Percentiles rank a stretch among this genome's conserved stretches.
Evolutionary conservation across 2,329 filamentous ascomycete genomes (phyloP).

Genomic region (Colletotrichum shisoi): DNA sequence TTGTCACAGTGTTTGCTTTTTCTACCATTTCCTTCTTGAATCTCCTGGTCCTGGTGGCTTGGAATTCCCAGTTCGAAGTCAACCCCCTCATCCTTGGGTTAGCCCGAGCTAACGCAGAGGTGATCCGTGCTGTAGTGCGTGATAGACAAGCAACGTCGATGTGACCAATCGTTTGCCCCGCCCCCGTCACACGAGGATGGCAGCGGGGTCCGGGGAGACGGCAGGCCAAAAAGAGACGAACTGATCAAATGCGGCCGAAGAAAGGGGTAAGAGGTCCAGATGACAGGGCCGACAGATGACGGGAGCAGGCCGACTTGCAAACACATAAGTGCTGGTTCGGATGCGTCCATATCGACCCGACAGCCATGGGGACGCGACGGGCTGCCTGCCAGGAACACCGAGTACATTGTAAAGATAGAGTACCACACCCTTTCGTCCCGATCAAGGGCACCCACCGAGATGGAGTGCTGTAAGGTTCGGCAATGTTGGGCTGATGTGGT

Average conservation of each 20-base stretch:
- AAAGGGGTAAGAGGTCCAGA: background rate
- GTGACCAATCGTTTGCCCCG: background rate
- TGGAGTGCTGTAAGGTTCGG: constrained; percentile 20
- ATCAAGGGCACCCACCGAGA: background rate
- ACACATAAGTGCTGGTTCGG: constrained; percentile 23
- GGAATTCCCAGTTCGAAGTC: constrained; percentile 17
- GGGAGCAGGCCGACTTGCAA: constrained; percentile 5
- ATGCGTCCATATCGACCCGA: constrained; percentile 26
- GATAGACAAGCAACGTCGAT: background rate
- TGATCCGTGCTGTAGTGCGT: constrained; percentile 13
- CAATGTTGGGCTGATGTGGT: constrained; percentile 7
- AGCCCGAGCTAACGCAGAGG: constrained; percentile 26
- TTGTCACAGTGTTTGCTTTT: constrained; percentile 34
- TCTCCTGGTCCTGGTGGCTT: constrained; percentile 22
- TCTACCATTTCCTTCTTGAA: background rate
- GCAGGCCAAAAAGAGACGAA: constrained; percentile 30
- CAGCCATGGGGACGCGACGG: constrained; percentile 25
- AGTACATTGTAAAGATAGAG: background rate
- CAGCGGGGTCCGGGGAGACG: constrained; percentile 22
- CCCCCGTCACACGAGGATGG: constrained; percentile 14
- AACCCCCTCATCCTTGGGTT: constrained; percentile 6
- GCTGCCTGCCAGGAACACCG: constrained; percentile 26
- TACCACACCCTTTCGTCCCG: constrained; percentile 24
- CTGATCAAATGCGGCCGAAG: constrained; percentile 20
- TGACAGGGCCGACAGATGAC: constrained; percentile 3